These are phyloP conservation scores for Nicotiana otophora DNA, from an alignment of 257 asterid genomes.

Conservation along the genomic window DNA sequence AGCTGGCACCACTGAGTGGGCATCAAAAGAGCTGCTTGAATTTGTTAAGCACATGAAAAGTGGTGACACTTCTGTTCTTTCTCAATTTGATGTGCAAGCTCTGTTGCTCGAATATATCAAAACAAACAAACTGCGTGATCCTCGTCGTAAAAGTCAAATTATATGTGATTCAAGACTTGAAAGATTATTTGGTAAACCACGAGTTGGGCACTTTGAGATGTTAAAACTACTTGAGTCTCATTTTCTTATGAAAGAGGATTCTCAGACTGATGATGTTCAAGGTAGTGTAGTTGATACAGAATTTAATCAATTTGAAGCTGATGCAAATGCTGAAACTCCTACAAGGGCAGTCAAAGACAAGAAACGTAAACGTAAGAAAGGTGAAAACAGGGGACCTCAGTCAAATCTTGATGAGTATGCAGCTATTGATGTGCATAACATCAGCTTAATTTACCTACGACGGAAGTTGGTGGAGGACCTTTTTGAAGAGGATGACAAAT, in stretches of 20 bases:
- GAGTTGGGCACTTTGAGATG: slow-evolving; percentile 99
- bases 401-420: slow-evolving; percentile 96
- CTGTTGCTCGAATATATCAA: slow-evolving; percentile 87
- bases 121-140: slow-evolving; percentile 89
- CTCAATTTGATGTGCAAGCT: slow-evolving; percentile 92
- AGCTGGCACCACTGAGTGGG: slow-evolving; percentile 66
- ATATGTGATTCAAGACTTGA: slow-evolving; percentile 80
- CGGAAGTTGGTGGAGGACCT: slow-evolving; percentile 96
- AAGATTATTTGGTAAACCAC: slow-evolving; percentile 84
- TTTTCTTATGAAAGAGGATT: slow-evolving; percentile 65
- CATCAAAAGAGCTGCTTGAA: slow-evolving; percentile 88
- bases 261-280: slow-evolving; percentile 74
- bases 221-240: slow-evolving; percentile 96
- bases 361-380: slow-evolving; percentile 75
- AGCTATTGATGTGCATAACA: slow-evolving; percentile 88
- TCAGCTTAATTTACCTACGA: slow-evolving; percentile 72
- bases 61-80: slow-evolving; percentile 66
- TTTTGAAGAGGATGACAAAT: slow-evolving; percentile 74
- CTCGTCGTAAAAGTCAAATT: slow-evolving; percentile 89
- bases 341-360: slow-evolving; percentile 58
- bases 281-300: slow-evolving; percentile 92
- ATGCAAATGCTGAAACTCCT: slow-evolving; percentile 46
- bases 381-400: slow-evolving; percentile 54
- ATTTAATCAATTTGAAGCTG: slow-evolving; percentile 54
- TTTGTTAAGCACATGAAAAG: slow-evolving; percentile 90